Evolutionary conservation across 352 stramenopile genomes (phyloP).

Genomic region (Phytophthora chlamydospora): DNA sequence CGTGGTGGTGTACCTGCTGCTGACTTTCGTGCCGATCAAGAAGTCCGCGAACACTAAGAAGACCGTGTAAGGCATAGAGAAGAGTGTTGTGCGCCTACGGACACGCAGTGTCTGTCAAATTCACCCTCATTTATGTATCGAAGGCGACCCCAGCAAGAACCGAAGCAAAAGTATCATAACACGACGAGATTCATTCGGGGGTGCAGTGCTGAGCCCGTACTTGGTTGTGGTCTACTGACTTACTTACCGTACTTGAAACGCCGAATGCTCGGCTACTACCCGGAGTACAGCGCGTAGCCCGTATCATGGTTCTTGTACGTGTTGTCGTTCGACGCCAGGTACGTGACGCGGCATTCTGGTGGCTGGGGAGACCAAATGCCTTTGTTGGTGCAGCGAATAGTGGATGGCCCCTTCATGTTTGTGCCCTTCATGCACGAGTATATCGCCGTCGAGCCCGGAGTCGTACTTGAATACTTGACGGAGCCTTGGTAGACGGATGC

Average conservation of each 20-base stretch:
- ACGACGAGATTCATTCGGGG: constrained; percentile 22
- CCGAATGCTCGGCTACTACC: constrained; percentile 22
- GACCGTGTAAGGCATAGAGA: constrained; percentile 28
- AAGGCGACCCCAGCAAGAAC: constrained; percentile 12
- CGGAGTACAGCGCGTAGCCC: constrained; percentile 62
- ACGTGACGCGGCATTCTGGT: constrained; percentile 54
- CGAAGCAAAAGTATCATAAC: constrained; percentile 32
- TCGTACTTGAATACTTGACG: constrained; percentile 45
- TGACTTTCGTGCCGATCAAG: constrained; percentile 51
- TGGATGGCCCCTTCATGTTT: constrained; percentile 37
- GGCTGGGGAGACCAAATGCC: constrained; percentile 45
- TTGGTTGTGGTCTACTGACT: too few relatives aligned
- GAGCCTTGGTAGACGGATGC: constrained; percentile 48
- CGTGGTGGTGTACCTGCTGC: constrained; percentile 43
- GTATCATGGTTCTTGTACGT: constrained; percentile 57
- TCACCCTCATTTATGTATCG: constrained; percentile 16
- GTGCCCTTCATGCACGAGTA: constrained; percentile 55
- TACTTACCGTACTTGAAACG: not conserved
- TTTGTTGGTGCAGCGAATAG: constrained; percentile 38
- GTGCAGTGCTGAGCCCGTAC: not conserved
- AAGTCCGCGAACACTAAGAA: constrained; percentile 39
- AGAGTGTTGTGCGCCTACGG: not conserved
- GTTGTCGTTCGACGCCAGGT: constrained; percentile 54
- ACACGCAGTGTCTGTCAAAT: constrained; percentile 2
- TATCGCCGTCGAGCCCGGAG: constrained; percentile 35